A percentile compares a stretch with the other conserved stretches of the same genome.
These are phyloP conservation scores for Hypoxylon sp. DNA, from an alignment of 2,329 filamentous ascomycete genomes.

Conservation along the genomic window DNA sequence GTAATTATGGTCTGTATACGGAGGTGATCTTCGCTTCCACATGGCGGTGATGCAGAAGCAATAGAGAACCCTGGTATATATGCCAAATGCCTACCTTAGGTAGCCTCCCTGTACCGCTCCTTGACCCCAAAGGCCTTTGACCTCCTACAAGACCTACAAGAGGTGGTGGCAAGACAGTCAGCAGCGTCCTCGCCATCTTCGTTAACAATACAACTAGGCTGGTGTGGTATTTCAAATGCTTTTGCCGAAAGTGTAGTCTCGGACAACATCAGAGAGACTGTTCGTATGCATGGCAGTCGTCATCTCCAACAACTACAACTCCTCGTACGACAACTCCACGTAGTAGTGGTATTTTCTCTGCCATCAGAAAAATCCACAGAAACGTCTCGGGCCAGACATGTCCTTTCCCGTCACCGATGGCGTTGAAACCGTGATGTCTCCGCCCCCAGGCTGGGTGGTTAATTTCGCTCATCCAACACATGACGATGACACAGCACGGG, in stretches of 20 bases:
- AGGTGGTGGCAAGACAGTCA: not conserved
- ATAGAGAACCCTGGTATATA: slow-evolving; percentile 1
- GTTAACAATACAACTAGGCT: not conserved
- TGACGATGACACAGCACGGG: not conserved
- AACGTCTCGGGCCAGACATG: slow-evolving; percentile 1
- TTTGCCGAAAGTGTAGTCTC: not conserved
- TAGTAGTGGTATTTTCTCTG: not conserved
- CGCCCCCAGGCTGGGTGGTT: slow-evolving; percentile 27
- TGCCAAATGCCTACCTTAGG: not conserved
- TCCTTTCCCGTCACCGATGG: slow-evolving; percentile 23
- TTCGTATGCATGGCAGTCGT: not conserved
- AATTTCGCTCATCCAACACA: slow-evolving; percentile 23
- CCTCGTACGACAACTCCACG: not conserved
- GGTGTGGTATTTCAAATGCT: not conserved
- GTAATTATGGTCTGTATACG: not conserved
- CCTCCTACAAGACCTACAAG: not conserved
- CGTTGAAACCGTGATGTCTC: slow-evolving; percentile 20
- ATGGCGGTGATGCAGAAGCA: slow-evolving; percentile 2
- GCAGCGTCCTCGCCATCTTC: slow-evolving; percentile 2
- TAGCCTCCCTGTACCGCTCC: not conserved
- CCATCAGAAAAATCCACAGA: not conserved
- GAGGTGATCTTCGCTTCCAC: slow-evolving; percentile 2
- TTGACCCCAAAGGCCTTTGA: not conserved
- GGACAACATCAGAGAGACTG: not conserved
- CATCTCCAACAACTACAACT: not conserved